Evolutionary conservation across 176 grass and related monocot genomes (phyloP).

Genomic region (Hordeum vulgare): MorexV3_pseudomolecules_assembly NC_058524.1:555475432-555475931

Average conservation of each 20-base stretch:
- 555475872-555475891: slow-evolving; percentile 35
- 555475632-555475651: slow-evolving; percentile 3
- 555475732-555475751: slow-evolving; percentile 44
- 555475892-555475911: slow-evolving; percentile 36
- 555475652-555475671: not conserved
- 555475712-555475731: slow-evolving; percentile 24
- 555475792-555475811: slow-evolving; percentile 35
- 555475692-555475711: slow-evolving; percentile 41
- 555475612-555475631: slow-evolving; percentile 9
- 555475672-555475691: slow-evolving; percentile 52
- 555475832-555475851: slow-evolving; percentile 92
- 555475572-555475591: slow-evolving; percentile 71
- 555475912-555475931: slow-evolving; percentile 18
- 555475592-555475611: slow-evolving; percentile 81
- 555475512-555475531: not conserved
- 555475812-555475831: slow-evolving; percentile 71
- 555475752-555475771: slow-evolving; percentile 75
- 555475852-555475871: slow-evolving; percentile 34
- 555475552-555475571: slow-evolving; percentile 94
- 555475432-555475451: slow-evolving; percentile 92
- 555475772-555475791: slow-evolving; percentile 78
- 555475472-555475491: slow-evolving; percentile 17
- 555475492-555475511: slow-evolving; percentile 9
- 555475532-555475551: slow-evolving; percentile 58
- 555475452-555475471: slow-evolving; percentile 87